These are phyloP conservation scores for Byssothecium circinans DNA, from an alignment of 2,329 filamentous ascomycete species.

Conservation along the genomic window DNA sequence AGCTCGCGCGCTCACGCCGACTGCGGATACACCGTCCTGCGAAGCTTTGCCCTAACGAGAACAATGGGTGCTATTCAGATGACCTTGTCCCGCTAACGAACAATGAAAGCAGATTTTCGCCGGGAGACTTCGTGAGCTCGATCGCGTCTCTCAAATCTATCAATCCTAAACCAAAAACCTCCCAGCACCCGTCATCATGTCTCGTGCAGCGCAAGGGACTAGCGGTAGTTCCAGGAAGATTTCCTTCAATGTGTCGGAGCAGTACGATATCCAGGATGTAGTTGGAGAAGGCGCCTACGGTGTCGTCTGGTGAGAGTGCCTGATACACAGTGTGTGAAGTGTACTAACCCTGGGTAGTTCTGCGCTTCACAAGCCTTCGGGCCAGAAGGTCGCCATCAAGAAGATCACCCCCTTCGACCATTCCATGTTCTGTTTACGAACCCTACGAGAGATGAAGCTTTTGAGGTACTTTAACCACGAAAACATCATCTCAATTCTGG, in stretches of 20 bases:
- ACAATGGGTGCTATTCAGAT: slow-evolving; percentile 16
- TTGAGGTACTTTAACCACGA: slow-evolving; percentile 99
- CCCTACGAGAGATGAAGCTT: slow-evolving; percentile 98
- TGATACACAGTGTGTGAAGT: background rate
- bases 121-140: background rate
- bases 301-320: slow-evolving; percentile 81
- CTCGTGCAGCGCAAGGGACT: slow-evolving; percentile 36
- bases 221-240: slow-evolving; percentile 77
- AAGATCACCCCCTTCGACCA: slow-evolving; percentile 99
- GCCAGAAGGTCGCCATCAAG: slow-evolving; percentile 99
- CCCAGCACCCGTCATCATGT: slow-evolving; percentile 34
- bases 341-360: slow-evolving; percentile 62
- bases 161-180: slow-evolving; percentile 19
- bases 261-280: slow-evolving; percentile 99
- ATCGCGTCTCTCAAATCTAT: background rate
- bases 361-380: slow-evolving; percentile 94
- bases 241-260: slow-evolving; percentile 99
- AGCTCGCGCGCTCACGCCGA: slow-evolving; percentile 10
- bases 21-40: slow-evolving; percentile 11
- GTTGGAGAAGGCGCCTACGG: slow-evolving; percentile 98
- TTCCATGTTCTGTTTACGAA: slow-evolving; percentile 97
- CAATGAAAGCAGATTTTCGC: slow-evolving; percentile 16
- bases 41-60: slow-evolving; percentile 20
- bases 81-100: slow-evolving; percentile 23
- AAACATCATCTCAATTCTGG: slow-evolving; percentile 99